phyloP scores from a whole-genome alignment of 1,139 yeast species.

The Geotrichum citri-aurantii region DNA sequence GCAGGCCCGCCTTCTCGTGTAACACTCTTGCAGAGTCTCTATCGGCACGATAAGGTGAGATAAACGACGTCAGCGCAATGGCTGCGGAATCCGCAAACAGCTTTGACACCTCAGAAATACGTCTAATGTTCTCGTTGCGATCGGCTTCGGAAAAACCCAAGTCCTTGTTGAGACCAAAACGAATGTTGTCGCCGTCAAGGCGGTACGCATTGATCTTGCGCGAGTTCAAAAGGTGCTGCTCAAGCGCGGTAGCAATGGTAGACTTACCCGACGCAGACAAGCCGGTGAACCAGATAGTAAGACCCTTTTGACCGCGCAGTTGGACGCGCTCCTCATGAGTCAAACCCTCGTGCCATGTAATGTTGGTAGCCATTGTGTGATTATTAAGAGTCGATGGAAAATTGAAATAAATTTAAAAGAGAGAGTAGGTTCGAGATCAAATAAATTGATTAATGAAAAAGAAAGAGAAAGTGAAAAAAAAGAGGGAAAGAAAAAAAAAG shows the following conservation, averaged over 20 bases:
- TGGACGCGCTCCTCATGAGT: slow-evolving; percentile 72
- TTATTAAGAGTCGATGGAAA: neutral
- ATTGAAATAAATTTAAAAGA: neutral
- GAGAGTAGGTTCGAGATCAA: neutral
- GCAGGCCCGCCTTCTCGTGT: slow-evolving; percentile 67
- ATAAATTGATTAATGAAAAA: neutral
- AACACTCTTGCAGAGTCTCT: slow-evolving; percentile 79
- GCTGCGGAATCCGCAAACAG: slow-evolving; percentile 86
- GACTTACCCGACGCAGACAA: slow-evolving; percentile 86
- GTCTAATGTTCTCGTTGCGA: slow-evolving; percentile 88
- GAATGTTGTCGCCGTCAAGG: slow-evolving; percentile 88
- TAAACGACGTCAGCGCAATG: slow-evolving; percentile 82
- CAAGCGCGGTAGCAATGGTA: slow-evolving; percentile 92
- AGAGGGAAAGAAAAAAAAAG: neutral
- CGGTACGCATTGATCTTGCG: slow-evolving; percentile 71
- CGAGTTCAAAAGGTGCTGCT: slow-evolving; percentile 62
- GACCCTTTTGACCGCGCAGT: slow-evolving; percentile 75
- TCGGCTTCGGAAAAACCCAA: slow-evolving; percentile 87
- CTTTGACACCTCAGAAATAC: slow-evolving; percentile 91
- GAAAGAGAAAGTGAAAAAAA: neutral
- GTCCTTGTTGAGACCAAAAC: slow-evolving; percentile 92
- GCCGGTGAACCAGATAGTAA: slow-evolving; percentile 93
- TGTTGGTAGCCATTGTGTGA: slow-evolving; percentile 80
- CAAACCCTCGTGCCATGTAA: slow-evolving; percentile 91
- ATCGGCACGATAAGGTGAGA: slow-evolving; percentile 82